phyloP scores from a whole-genome alignment of 352 stramenopile species.

The Globisporangium yorkense region DNA sequence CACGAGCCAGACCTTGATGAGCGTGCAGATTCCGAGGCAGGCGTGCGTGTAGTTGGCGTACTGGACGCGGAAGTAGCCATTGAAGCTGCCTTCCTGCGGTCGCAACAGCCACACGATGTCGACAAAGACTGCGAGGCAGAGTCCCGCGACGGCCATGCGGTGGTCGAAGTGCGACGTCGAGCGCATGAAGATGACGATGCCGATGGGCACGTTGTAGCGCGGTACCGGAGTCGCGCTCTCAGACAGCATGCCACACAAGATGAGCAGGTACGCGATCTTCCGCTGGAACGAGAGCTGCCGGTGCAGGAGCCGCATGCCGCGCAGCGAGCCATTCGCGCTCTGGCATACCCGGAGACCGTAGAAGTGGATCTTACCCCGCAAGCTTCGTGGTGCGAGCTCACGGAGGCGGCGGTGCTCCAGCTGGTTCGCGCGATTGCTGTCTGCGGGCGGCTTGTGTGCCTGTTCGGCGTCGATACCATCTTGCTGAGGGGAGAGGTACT shows the following conservation, averaged over 20 bases:
- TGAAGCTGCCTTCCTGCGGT: constrained; percentile 53
- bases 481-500: constrained; percentile 4
- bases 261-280: constrained; percentile 41
- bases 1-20: constrained; percentile 62
- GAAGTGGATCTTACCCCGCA: constrained; percentile 24
- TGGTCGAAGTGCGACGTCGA: constrained; percentile 31
- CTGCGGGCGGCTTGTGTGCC: neutral
- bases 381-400: constrained; percentile 12
- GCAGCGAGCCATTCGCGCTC: neutral
- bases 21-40: constrained; percentile 36
- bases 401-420: neutral
- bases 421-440: neutral
- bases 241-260: constrained; percentile 55
- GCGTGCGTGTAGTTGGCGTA: constrained; percentile 44
- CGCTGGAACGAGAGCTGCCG: constrained; percentile 46
- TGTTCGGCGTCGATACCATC: neutral
- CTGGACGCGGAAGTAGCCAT: constrained; percentile 45
- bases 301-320: constrained; percentile 15
- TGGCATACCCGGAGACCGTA: constrained; percentile 5
- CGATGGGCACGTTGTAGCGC: constrained; percentile 68
- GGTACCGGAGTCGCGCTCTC: constrained; percentile 55
- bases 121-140: constrained; percentile 34
- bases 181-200: constrained; percentile 41
- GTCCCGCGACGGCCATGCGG: constrained; percentile 44
- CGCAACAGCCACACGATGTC: constrained; percentile 69